Base-by-base conservation (phyloP, 495 filamentous ascomycete species). In the Hypoxylon rickii region DNA sequence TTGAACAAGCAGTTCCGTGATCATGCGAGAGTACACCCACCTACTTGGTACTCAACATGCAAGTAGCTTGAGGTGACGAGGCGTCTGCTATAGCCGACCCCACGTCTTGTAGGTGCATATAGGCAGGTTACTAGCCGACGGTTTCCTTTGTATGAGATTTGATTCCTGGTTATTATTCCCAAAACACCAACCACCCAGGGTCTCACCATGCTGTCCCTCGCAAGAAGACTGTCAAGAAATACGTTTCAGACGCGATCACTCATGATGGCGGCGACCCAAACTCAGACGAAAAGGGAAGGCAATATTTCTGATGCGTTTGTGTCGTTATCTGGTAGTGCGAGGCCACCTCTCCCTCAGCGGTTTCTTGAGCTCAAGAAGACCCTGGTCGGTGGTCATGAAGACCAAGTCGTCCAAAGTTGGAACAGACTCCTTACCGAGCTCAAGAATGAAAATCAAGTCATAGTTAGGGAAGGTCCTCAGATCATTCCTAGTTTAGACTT, bases 291-390 rank as follows among this genome's bases (percentile, higher is more conserved):
- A 58, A 66, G 72, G 7, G 74, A 76, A 47, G 91, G 91, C 3
- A 86, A 94, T 66, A 96, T 96, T 43, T 90, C 89, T 0, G 88
- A 88, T 51, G 82, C 90, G 4, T 96, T 96, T 50, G 87, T 86
- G 2, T 92, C 88, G 13, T 76, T 96, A 20, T 89, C 88, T 0
- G 88, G 89, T 11, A 76, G 78, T 22, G 70, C 80, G 15, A 76
- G 81, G 3, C 66, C 80, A 33, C 87, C 88, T 3, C 78, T 96
- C 1, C 86, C 88, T 0, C 68, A 81, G 33, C 80, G 90, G 3
- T 96, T 90, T 63, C 83, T 84, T 16, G 76, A 87, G n/a, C 74
- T 94, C n/a, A 96, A 96, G 61, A 63, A 64, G 7, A 65, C 74
- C 2, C 73, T 93, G 2, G 83, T 89, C 15, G 50, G 70, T 7